A percentile compares a stretch with the other conserved stretches of the same genome.
phyloP scores from a whole-genome alignment of 2,329 filamentous ascomycete genomes.

The Fonsecaea monophora region DNA sequence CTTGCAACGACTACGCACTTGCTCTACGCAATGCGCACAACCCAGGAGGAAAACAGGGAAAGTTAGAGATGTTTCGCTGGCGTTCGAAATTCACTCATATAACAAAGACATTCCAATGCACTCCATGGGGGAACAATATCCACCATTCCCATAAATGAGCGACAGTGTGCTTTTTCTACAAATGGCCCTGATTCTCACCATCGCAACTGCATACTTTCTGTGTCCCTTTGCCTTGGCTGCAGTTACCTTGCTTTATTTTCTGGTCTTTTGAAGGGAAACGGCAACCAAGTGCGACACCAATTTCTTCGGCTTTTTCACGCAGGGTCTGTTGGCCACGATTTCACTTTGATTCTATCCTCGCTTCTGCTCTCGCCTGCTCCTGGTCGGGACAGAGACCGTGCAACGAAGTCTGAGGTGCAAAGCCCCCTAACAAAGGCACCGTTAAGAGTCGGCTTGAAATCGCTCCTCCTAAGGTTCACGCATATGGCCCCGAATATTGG shows the following conservation, averaged over 20 bases:
- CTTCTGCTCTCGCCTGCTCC: not conserved
- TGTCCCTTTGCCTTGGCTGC: slow-evolving; percentile 1
- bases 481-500: not conserved
- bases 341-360: not conserved
- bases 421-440: not conserved
- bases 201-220: not conserved
- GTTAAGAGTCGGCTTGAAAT: not conserved
- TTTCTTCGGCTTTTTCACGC: not conserved
- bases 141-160: not conserved
- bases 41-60: not conserved
- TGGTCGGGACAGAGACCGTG: not conserved
- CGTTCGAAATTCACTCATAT: slow-evolving; percentile 5
- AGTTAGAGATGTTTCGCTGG: not conserved
- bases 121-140: no score
- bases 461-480: no score
- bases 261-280: not conserved
- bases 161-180: not conserved
- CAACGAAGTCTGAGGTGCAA: not conserved
- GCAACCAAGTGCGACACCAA: not conserved
- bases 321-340: not conserved
- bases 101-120: not conserved
- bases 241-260: slow-evolving; percentile 6
- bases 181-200: slow-evolving; percentile 7
- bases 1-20: not conserved
- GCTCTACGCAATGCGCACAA: not conserved